Percentiles rank a stretch among this genome's conserved stretches.
These are phyloP conservation scores for Dendrobium huoshanense DNA, from an alignment of 106 monocot species.

Conservation along the genomic window DNA sequence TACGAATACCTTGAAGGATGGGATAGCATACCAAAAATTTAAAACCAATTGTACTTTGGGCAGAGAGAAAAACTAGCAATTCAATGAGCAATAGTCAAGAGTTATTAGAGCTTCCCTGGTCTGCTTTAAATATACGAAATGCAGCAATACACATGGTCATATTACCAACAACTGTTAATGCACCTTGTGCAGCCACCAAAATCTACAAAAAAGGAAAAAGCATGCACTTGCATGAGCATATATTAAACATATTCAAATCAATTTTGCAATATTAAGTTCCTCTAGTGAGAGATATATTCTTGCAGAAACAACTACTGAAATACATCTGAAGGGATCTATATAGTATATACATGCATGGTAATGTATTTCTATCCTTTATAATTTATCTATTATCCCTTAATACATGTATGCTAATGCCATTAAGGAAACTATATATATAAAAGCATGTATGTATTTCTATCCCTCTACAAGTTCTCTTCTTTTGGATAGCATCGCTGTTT, in stretches of 20 bases:
- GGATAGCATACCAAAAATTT: background rate
- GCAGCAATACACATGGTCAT: slow-evolving; percentile 92
- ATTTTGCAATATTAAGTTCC: background rate
- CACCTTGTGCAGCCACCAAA: slow-evolving; percentile 70
- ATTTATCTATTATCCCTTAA: no score
- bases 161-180: slow-evolving; percentile 75
- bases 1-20: background rate
- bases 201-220: slow-evolving; percentile 29
- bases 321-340: background rate
- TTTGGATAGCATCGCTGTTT: no score
- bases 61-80: background rate
- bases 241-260: background rate
- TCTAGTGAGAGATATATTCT: background rate
- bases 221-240: background rate
- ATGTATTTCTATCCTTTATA: no score
- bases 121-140: slow-evolving; percentile 69
- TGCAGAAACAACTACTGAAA: background rate
- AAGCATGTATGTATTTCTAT: no score
- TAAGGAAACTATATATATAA: no score
- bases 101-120: slow-evolving; percentile 28
- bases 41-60: no score
- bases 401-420: no score
- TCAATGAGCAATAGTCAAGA: slow-evolving; percentile 6
- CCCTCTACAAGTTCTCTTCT: no score
- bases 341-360: background rate